These are phyloP conservation scores for Phaseolus lunatus DNA, from an alignment of 306 rosid species.

Conservation along the genomic window DNA sequence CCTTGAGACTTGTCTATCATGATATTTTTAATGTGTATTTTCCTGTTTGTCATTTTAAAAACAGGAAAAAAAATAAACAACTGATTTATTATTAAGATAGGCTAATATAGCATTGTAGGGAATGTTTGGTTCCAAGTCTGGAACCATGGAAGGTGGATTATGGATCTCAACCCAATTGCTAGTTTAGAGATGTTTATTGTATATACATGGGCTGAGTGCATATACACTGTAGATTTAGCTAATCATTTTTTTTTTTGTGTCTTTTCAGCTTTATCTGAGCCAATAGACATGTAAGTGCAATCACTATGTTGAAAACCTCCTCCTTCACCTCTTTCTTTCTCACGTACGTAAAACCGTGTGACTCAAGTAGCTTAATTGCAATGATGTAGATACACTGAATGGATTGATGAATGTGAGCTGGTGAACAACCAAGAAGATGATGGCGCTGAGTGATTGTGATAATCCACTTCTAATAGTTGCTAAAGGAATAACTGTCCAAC, in stretches of 20 bases:
- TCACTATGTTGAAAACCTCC: constrained; percentile 9
- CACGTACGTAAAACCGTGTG: background rate
- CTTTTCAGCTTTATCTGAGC: constrained; percentile 82
- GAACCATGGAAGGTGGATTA: no score
- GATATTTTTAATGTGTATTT: background rate
- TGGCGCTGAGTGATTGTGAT: constrained; percentile 53
- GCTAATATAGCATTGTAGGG: background rate
- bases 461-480: background rate
- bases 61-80: background rate
- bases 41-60: background rate
- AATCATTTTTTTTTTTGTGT: constrained; percentile 16
- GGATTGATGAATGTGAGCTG: constrained; percentile 96
- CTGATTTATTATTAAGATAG: background rate
- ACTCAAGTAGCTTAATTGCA: constrained; percentile 35
- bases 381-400: constrained; percentile 85
- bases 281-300: constrained; percentile 85
- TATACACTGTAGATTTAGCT: constrained; percentile 23
- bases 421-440: constrained; percentile 83
- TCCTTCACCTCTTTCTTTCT: background rate
- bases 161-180: no score
- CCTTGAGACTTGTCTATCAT: constrained; percentile 4
- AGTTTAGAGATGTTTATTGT: background rate
- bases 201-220: constrained; percentile 2
- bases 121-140: no score
- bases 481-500: constrained; percentile 5